Evolutionary conservation across 2,329 filamentous ascomycete genomes (phyloP).

Genomic region (Pezicula rhizophila): DNA sequence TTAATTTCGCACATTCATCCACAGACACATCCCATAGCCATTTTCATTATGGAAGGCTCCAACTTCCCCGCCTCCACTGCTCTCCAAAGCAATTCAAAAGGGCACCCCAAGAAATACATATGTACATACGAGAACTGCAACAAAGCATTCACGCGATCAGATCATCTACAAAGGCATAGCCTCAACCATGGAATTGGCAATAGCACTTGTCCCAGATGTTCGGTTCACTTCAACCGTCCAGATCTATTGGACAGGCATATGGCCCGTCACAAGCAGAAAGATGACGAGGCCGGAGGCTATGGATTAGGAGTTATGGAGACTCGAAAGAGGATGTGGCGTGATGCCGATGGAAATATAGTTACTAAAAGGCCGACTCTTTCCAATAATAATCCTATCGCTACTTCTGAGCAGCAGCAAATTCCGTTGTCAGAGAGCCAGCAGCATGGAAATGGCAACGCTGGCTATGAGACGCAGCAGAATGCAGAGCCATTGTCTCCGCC

Average conservation of each 20-base stretch:
- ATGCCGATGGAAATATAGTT: slow-evolving; percentile 45
- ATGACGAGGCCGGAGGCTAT: slow-evolving; percentile 47
- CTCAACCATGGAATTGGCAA: slow-evolving; percentile 49
- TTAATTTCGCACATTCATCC: neutral
- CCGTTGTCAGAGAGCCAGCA: neutral
- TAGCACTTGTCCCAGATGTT: slow-evolving; percentile 51
- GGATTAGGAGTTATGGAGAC: slow-evolving; percentile 46
- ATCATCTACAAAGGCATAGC: slow-evolving; percentile 52
- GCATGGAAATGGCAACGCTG: neutral
- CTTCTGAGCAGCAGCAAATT: slow-evolving; percentile 2
- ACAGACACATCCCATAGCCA: neutral
- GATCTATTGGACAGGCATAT: slow-evolving; percentile 57
- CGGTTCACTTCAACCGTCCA: slow-evolving; percentile 53
- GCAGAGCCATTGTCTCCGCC: slow-evolving; percentile 4
- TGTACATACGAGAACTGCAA: slow-evolving; percentile 42
- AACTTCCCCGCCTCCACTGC: neutral
- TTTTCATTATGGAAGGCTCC: neutral
- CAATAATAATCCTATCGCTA: slow-evolving; percentile 1
- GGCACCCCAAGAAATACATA: slow-evolving; percentile 20
- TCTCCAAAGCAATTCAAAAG: neutral
- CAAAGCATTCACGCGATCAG: slow-evolving; percentile 49
- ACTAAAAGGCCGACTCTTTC: slow-evolving; percentile 30
- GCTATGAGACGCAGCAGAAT: neutral
- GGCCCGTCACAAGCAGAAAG: slow-evolving; percentile 44
- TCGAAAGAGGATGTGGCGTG: slow-evolving; percentile 50